These are phyloP conservation scores for Jatropha multifida DNA, from an alignment of 441 rosid species.

Conservation along the genomic window DNA sequence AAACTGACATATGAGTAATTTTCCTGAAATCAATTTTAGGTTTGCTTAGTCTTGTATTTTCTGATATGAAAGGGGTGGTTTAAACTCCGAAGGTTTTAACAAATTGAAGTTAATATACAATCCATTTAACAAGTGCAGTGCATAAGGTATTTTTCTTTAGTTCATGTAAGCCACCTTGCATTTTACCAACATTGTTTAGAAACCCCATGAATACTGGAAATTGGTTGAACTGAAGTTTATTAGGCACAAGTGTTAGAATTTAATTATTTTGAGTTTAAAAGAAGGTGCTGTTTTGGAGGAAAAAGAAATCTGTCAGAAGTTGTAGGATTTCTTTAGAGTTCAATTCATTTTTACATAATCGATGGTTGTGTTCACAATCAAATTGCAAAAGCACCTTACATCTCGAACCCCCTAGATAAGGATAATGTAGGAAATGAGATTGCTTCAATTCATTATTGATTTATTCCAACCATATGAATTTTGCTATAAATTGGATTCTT, in stretches of 20 bases:
- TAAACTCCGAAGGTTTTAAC: neutral
- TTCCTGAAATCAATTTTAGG: neutral
- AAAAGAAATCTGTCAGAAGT: neutral
- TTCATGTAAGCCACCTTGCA: neutral
- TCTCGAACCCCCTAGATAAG: neutral
- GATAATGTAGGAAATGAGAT: neutral
- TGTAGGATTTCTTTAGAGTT: neutral
- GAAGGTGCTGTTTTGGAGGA: neutral
- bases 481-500: neutral
- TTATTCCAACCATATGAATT: neutral
- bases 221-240: neutral
- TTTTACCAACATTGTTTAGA: neutral
- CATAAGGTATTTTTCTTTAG: neutral
- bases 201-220: neutral
- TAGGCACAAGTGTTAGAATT: neutral
- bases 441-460: neutral
- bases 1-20: neutral
- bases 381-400: neutral
- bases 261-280: neutral
- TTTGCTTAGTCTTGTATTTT: neutral
- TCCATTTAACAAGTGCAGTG: neutral
- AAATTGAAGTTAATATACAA: neutral
- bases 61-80: neutral
- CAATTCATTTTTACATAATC: neutral
- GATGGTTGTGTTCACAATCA: neutral